A percentile compares a stretch with the other conserved stretches of the same genome.
Conservation (phyloP, 2,329 filamentous ascomycete genomes). For the Fusarium verrucosum region DNA sequence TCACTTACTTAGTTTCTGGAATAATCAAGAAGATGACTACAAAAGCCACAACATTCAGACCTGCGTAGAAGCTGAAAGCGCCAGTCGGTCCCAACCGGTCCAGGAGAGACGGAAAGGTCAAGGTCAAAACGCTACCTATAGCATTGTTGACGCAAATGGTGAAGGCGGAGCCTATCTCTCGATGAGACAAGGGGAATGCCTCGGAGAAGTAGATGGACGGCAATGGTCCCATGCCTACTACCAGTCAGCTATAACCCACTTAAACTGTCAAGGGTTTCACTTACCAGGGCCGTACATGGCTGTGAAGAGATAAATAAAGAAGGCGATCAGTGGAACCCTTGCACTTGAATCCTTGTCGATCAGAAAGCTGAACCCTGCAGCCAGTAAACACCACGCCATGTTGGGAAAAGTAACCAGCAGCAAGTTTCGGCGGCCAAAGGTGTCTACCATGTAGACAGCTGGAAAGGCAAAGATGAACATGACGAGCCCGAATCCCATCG, state of each 20-base stretch:
- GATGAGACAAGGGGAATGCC: constrained; percentile 64
- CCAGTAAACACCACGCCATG: constrained; percentile 46
- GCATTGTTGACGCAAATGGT: constrained; percentile 48
- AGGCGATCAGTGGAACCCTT: constrained; percentile 56
- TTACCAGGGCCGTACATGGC: constrained; percentile 54
- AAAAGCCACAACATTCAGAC: constrained; percentile 67
- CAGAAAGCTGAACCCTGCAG: constrained; percentile 56
- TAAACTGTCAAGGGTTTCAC: background rate
- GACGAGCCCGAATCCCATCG: constrained; percentile 63
- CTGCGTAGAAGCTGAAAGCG: constrained; percentile 69
- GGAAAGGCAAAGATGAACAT: constrained; percentile 64
- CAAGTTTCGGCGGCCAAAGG: constrained; percentile 59
- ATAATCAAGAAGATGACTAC: constrained; percentile 71
- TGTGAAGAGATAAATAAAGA: constrained; percentile 63
- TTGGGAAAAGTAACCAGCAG: constrained; percentile 47
- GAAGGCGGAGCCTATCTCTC: constrained; percentile 51
- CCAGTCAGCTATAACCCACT: background rate
- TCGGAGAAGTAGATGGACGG: constrained; percentile 61
- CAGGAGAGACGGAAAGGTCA: constrained; percentile 59
- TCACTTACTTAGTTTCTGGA: constrained; percentile 60
- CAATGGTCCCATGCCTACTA: constrained; percentile 44
- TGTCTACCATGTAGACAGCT: constrained; percentile 64
- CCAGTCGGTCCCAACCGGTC: constrained; percentile 50
- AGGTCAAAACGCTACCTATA: constrained; percentile 39
- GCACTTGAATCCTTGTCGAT: constrained; percentile 53